Evolutionary conservation across 345 rosid species (phyloP).

Genomic region (Turnera subulata): DNA sequence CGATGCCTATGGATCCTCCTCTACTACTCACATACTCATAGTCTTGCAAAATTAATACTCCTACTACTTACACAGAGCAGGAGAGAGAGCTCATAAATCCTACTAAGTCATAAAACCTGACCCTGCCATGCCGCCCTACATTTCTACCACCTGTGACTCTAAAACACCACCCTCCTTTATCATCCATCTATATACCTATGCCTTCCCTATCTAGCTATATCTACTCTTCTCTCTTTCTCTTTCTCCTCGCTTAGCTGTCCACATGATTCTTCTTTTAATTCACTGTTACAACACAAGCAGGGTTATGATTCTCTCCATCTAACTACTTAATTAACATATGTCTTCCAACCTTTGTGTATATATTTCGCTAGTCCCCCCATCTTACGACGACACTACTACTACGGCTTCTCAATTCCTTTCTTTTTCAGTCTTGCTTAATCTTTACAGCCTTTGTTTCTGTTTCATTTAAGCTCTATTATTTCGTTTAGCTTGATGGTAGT

Average conservation of each 20-base stretch:
- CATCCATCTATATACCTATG: background rate
- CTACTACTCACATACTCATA: too few species aligned
- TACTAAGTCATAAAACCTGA: too few species aligned
- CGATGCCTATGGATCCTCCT: background rate
- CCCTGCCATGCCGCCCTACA: conserved; percentile 34
- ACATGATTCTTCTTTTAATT: conserved; percentile 32
- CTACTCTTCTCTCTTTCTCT: background rate
- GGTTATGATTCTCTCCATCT: background rate
- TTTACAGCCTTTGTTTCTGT: too few species aligned
- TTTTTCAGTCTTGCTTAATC: too few species aligned
- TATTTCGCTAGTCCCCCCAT: background rate
- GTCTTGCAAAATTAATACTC: background rate
- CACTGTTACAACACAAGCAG: conserved; percentile 19
- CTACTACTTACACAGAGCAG: background rate
- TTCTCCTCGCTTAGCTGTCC: conserved; percentile 43
- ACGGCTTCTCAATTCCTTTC: too few species aligned
- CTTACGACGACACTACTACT: too few species aligned
- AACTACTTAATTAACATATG: background rate
- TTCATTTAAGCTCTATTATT: too few species aligned
- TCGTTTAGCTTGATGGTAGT: too few species aligned
- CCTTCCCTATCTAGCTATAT: too few species aligned
- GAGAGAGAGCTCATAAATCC: background rate
- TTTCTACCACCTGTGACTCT: conserved; percentile 35
- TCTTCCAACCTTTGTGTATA: background rate
- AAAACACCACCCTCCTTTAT: conserved; percentile 3